Conservation (phyloP, 768 basidiomycete genomes). For the Daedalea quercina region DNA sequence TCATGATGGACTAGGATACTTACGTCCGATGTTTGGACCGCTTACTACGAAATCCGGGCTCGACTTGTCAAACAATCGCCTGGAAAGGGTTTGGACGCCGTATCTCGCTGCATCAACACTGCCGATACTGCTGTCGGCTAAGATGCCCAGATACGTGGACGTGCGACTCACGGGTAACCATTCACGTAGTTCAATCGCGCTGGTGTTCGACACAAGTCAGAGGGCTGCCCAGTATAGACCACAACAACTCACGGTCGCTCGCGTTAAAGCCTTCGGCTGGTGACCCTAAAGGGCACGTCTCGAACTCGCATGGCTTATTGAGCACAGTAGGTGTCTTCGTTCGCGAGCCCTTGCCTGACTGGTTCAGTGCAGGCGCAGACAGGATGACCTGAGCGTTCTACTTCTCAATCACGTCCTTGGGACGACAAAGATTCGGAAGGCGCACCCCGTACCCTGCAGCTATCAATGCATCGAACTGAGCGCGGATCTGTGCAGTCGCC, state of each 20-base stretch:
- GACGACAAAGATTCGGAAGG: neutral
- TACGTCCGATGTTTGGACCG: constrained; percentile 29
- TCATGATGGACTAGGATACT: neutral
- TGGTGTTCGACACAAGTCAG: constrained; percentile 4
- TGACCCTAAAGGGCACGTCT: constrained; percentile 34
- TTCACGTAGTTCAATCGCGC: constrained; percentile 38
- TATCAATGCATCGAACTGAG: constrained; percentile 31
- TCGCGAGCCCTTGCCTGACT: constrained; percentile 39
- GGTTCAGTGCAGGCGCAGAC: constrained; percentile 39
- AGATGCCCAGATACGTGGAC: neutral
- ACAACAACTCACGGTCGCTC: constrained; percentile 25
- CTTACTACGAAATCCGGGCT: constrained; percentile 32
- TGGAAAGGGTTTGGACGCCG: constrained; percentile 32
- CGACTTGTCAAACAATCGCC: constrained; percentile 25
- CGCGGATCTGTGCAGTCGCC: constrained; percentile 41
- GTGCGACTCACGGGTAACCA: constrained; percentile 26
- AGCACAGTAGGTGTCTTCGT: constrained; percentile 27
- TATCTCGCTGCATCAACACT: constrained; percentile 31
- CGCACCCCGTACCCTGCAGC: constrained; percentile 33
- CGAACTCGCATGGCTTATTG: constrained; percentile 31
- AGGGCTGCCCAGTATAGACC: neutral
- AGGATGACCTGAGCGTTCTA: constrained; percentile 30
- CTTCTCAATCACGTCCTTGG: neutral
- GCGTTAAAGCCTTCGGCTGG: constrained; percentile 36
- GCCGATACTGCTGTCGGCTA: neutral